These are phyloP conservation scores for Chaetomiaceae sp. DNA, from an alignment of 2,329 filamentous ascomycete genomes.

Conservation along the genomic window DNA sequence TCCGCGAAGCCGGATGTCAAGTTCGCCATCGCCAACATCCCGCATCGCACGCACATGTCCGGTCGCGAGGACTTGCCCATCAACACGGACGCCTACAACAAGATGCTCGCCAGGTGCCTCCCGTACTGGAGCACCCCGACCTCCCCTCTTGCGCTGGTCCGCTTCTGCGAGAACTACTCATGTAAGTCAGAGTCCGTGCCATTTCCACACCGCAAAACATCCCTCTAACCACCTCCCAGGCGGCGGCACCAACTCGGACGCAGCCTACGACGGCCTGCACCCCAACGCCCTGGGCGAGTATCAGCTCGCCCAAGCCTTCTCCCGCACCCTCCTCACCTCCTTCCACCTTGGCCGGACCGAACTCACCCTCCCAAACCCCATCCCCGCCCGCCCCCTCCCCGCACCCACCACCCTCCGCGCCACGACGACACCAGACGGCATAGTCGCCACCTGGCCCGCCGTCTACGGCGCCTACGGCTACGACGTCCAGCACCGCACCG, in stretches of 20 bases:
- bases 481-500: conserved; percentile 12
- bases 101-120: conserved; percentile 21
- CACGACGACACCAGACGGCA: conserved; percentile 8
- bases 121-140: conserved; percentile 22
- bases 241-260: conserved; percentile 21
- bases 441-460: conserved; percentile 21
- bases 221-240: conserved; percentile 12
- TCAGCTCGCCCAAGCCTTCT: conserved; percentile 37
- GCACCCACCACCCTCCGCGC: conserved; percentile 16
- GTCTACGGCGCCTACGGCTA: conserved; percentile 25
- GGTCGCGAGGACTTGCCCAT: conserved; percentile 24
- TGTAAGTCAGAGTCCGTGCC: conserved; percentile 23
- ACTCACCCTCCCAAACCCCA: conserved; percentile 21
- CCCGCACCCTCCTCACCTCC: conserved; percentile 24
- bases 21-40: conserved; percentile 29
- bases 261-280: conserved; percentile 37
- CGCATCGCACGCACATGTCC: conserved; percentile 21
- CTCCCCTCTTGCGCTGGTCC: conserved; percentile 30
- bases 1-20: conserved; percentile 24
- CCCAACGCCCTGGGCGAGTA: conserved; percentile 37
- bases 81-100: conserved; percentile 26
- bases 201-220: too few species aligned
- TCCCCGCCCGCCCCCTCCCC: conserved; percentile 19
- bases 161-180: conserved; percentile 29
- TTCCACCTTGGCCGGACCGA: conserved; percentile 23